phyloP scores from a whole-genome alignment of 1,139 yeast genomes.

The Eremothecium gossypii region DNA sequence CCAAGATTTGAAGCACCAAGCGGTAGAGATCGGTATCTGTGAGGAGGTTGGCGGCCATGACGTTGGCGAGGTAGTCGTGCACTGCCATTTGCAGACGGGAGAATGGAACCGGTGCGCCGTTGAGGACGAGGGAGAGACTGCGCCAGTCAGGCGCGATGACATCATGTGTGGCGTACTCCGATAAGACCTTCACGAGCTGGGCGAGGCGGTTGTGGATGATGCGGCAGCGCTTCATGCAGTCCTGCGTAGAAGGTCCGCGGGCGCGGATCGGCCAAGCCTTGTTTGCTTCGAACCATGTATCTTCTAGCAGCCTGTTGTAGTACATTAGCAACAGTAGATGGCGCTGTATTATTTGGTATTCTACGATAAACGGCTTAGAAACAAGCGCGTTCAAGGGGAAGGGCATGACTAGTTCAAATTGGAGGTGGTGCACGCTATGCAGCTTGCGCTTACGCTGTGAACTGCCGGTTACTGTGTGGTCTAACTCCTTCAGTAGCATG shows the following conservation, averaged over 20 bases:
- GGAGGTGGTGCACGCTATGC: conserved; percentile 46
- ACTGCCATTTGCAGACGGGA: conserved; percentile 7
- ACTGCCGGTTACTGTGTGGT: not conserved
- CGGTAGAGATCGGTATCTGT: conserved; percentile 17
- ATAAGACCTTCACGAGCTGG: conserved; percentile 20
- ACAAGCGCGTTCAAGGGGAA: conserved; percentile 78
- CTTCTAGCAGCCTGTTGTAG: conserved; percentile 49
- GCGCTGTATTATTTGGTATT: conserved; percentile 75
- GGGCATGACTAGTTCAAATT: conserved; percentile 62
- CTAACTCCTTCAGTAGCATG: conserved; percentile 15
- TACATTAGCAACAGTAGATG: conserved; percentile 56
- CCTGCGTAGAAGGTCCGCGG: conserved; percentile 17
- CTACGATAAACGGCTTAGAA: conserved; percentile 60
- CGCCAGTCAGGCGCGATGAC: conserved; percentile 20
- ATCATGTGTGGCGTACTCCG: conserved; percentile 23
- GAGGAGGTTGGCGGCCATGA: conserved; percentile 18
- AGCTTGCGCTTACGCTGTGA: conserved; percentile 1
- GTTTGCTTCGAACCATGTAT: conserved; percentile 68
- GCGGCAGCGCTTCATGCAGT: conserved; percentile 15
- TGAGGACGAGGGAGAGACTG: conserved; percentile 1
- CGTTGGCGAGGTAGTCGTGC: conserved; percentile 23
- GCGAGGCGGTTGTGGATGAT: conserved; percentile 25
- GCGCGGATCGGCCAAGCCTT: conserved; percentile 53
- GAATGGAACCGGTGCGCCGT: conserved; percentile 1
- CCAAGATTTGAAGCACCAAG: conserved; percentile 25